Percentiles rank a stretch among this genome's conserved stretches.
These are phyloP conservation scores for Ananas comosus DNA, from an alignment of 176 grass and related monocot genomes.

Conservation along the genomic window DNA sequence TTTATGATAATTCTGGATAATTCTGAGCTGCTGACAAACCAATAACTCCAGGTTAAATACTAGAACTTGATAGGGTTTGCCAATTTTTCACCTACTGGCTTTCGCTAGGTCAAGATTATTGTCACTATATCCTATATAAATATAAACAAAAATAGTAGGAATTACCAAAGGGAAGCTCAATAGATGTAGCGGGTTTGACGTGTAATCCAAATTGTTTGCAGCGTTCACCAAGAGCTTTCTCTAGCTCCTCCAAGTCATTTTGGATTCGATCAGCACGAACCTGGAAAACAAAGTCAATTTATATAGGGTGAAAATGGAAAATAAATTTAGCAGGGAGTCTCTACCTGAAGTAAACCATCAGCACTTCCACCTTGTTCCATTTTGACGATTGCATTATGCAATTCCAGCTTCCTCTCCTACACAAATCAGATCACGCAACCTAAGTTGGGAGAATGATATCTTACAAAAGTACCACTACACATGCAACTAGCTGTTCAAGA, in stretches of 20 bases:
- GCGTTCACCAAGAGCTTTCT: conserved; percentile 78
- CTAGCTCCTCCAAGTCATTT: conserved; percentile 89
- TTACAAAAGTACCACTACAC: no score
- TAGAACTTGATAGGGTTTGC: neutral
- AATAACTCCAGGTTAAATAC: neutral
- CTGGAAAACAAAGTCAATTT: conserved; percentile 27
- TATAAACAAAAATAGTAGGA: conserved; percentile 7
- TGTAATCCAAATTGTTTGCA: conserved; percentile 82
- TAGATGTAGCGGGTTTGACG: conserved; percentile 67
- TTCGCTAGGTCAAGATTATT: neutral
- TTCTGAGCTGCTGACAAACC: neutral
- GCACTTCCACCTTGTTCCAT: conserved; percentile 97
- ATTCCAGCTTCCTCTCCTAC: conserved; percentile 93
- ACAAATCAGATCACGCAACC: conserved; percentile 21
- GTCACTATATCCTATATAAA: neutral
- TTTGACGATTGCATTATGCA: conserved; percentile 85
- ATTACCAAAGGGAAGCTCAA: conserved; percentile 91
- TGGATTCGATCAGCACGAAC: conserved; percentile 97
- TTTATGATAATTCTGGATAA: neutral
- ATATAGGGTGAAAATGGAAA: conserved; percentile 8
- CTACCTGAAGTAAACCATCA: conserved; percentile 98
- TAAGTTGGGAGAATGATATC: conserved; percentile 2
- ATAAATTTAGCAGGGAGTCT: conserved; percentile 16
- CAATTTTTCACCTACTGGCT: neutral
- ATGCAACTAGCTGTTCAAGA: no score